A percentile compares a stretch with the other conserved stretches of the same genome.
These are phyloP conservation scores for Cercospora sojina DNA, from an alignment of 2,329 filamentous ascomycete species.

Conservation along the genomic window DNA sequence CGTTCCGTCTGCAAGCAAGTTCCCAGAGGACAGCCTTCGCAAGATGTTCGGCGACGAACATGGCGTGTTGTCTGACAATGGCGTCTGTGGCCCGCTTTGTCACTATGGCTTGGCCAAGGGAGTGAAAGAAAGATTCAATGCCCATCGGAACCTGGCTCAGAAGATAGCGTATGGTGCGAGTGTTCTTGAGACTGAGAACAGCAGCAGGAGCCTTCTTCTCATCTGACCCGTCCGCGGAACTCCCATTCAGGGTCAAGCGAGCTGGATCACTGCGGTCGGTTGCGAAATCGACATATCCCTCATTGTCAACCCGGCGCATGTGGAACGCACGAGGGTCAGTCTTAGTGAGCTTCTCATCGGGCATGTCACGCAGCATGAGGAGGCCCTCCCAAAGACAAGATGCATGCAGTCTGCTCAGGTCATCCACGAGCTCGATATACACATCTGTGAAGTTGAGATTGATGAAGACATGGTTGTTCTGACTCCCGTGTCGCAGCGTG, in stretches of 20 bases:
- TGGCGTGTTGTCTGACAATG: slow-evolving; percentile 61
- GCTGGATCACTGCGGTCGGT: slow-evolving; percentile 18
- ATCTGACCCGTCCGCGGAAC: slow-evolving; percentile 10
- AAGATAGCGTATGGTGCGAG: slow-evolving; percentile 71
- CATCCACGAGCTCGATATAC: slow-evolving; percentile 70
- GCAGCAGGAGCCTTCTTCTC: slow-evolving; percentile 19
- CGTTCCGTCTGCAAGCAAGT: slow-evolving; percentile 30
- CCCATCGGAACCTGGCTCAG: slow-evolving; percentile 75
- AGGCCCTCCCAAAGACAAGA: slow-evolving; percentile 85
- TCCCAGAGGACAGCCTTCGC: slow-evolving; percentile 56
- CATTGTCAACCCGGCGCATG: slow-evolving; percentile 32
- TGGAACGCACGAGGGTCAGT: slow-evolving; percentile 43
- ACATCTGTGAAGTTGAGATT: slow-evolving; percentile 82
- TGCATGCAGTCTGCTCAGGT: slow-evolving; percentile 74
- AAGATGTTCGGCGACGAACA: slow-evolving; percentile 65
- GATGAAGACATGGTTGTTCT: slow-evolving; percentile 67
- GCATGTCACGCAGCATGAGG: slow-evolving; percentile 69
- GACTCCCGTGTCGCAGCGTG: slow-evolving; percentile 44
- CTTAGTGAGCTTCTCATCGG: slow-evolving; percentile 61
- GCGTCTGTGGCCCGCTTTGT: slow-evolving; percentile 66
- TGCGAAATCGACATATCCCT: slow-evolving; percentile 32
- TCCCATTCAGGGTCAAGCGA: slow-evolving; percentile 6
- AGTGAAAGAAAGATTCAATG: slow-evolving; percentile 83
- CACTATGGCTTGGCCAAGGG: slow-evolving; percentile 76
- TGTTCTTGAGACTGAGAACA: slow-evolving; percentile 64